Percentiles rank a stretch among this genome's conserved stretches.
Evolutionary conservation across 78 protist genomes (phyloP).

Genomic region (Guillardia theta): DNA sequence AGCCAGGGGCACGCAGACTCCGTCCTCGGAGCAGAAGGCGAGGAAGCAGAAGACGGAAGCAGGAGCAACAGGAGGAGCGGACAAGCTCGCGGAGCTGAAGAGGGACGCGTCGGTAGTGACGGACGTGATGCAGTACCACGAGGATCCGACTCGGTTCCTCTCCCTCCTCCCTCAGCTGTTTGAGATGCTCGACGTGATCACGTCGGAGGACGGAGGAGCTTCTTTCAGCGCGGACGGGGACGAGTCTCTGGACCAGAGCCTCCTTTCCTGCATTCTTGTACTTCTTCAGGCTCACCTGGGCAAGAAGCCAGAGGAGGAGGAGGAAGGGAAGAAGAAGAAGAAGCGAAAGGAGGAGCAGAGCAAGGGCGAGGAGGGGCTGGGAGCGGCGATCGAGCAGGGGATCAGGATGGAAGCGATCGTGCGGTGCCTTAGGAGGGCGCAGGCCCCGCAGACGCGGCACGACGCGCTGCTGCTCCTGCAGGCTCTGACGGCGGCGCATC

Average conservation of each 20-base stretch:
- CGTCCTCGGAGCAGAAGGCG: background rate
- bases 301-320: background rate
- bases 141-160: background rate
- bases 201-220: background rate
- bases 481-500: background rate
- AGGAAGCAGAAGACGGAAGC: background rate
- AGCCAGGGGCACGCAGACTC: background rate
- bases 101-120: background rate
- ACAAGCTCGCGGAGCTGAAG: background rate
- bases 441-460: background rate
- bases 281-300: too few species aligned
- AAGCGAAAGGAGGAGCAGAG: background rate
- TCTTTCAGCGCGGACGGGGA: too few species aligned
- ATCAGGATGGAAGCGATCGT: background rate
- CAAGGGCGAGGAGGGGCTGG: background rate
- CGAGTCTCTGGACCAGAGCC: too few species aligned
- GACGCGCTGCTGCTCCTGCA: background rate
- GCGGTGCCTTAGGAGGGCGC: background rate
- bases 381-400: background rate
- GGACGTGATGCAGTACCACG: background rate
- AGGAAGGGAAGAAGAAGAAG: background rate
- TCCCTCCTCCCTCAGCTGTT: background rate
- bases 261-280: too few species aligned
- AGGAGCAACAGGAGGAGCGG: background rate
- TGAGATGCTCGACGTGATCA: background rate